Percentiles rank a stretch among this genome's conserved stretches.
These are phyloP conservation scores for Pseudogymnoascus sp. DNA, from an alignment of 2,329 filamentous ascomycete species.

Conservation along the genomic window DNA sequence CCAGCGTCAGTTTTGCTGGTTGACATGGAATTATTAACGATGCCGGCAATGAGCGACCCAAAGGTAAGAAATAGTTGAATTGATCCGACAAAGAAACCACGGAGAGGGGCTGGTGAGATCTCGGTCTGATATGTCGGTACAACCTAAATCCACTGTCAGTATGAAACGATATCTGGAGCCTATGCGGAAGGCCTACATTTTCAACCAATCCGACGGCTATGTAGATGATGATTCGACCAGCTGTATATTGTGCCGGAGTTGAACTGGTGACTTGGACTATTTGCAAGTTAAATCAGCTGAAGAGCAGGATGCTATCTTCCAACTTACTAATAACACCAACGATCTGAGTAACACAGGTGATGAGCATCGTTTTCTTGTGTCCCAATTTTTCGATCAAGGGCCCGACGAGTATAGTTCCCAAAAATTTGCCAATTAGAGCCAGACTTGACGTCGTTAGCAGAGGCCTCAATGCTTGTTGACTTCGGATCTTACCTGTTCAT, in stretches of 20 bases:
- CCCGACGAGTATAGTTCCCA: constrained; percentile 8
- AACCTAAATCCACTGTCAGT: not conserved
- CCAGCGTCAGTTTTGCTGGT: constrained; percentile 7
- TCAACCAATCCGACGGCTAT: not conserved
- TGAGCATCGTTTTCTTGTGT: constrained; percentile 14
- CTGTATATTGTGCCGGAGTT: not conserved
- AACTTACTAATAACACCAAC: constrained; percentile 13
- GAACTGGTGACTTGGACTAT: not conserved
- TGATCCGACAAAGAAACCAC: not conserved
- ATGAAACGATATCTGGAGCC: not conserved
- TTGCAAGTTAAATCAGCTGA: not conserved
- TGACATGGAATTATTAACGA: not conserved
- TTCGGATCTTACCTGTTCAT: not conserved
- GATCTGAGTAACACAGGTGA: constrained; percentile 15
- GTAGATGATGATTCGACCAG: not conserved
- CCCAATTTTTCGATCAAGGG: constrained; percentile 16
- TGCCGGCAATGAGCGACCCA: not conserved
- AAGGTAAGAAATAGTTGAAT: not conserved
- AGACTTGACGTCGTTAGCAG: not conserved
- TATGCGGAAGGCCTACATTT: not conserved
- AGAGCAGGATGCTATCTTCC: not conserved
- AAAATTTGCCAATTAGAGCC: not conserved
- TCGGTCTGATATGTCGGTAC: not conserved
- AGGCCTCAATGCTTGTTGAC: not conserved
- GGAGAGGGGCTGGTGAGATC: not conserved